These are phyloP conservation scores for Clavispora vitiphila DNA, from an alignment of 805 yeast genomes.

Conservation along the genomic window DNA sequence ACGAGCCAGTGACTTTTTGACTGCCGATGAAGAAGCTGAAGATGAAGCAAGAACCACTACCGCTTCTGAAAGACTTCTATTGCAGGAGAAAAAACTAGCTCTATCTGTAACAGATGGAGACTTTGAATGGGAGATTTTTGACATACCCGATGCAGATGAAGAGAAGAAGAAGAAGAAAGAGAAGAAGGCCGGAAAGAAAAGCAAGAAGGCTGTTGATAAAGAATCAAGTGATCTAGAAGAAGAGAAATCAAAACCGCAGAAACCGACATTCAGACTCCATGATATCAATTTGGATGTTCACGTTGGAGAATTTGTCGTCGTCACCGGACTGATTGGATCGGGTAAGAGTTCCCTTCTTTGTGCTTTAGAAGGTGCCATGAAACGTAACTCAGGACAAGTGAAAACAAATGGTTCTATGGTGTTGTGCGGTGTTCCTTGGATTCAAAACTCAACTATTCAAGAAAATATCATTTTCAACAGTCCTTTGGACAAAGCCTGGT, in stretches of 20 bases:
- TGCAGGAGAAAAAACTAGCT: not conserved
- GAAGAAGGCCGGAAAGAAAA: not conserved
- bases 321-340: slow-evolving; percentile 6
- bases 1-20: slow-evolving; percentile 2
- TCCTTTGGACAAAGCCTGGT: slow-evolving; percentile 3
- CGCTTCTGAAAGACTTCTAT: not conserved
- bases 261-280: not conserved
- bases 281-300: slow-evolving; percentile 1
- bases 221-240: not conserved
- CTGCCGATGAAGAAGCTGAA: not conserved
- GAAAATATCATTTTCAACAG: slow-evolving; percentile 5
- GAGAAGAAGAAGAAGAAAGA: not conserved
- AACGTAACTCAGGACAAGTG: slow-evolving; percentile 1
- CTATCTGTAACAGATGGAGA: not conserved
- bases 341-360: slow-evolving; percentile 6
- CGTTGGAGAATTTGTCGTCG: slow-evolving; percentile 7
- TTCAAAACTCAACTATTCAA: slow-evolving; percentile 6
- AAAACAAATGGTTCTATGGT: slow-evolving; percentile 1
- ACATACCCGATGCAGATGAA: not conserved
- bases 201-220: not conserved
- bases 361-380: slow-evolving; percentile 6
- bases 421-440: slow-evolving; percentile 9
- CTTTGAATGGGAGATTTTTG: slow-evolving; percentile 4
- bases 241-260: not conserved
- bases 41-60: not conserved